Evolutionary conservation across 805 yeast genomes (phyloP), one percentile per base, ranked within the genome.

Genomic region (Brettanomyces naardenensis): DNA sequence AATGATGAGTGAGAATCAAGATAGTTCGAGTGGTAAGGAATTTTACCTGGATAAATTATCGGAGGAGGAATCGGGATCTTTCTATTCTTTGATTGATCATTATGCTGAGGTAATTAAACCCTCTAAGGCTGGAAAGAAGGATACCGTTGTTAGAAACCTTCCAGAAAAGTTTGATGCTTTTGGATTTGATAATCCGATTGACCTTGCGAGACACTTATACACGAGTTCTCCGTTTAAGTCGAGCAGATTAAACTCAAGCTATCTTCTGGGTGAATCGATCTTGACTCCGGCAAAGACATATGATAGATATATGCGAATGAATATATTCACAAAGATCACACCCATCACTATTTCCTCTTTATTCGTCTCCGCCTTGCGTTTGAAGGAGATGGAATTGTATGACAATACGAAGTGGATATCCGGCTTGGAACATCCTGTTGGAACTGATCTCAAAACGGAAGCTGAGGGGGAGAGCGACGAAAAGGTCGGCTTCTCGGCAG

Each of bases 291-390:
- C 45, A 5, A 40, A 41, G 2, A 51, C 66, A 1, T 60, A 49
- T 41, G 36, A 43, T 1, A 47, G 58, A 19, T 67, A 61, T 41
- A 28, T 38, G 5, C 26, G 40, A 3, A 39, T 50, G 23, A 38
- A 53, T 3, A 27, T 37, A 3, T 33, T 28, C 40, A 49, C 38
- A 9, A 47, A 40, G 35, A 36, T 33, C 39, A 56, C 44, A 23
- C 51, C 44, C 42, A 46, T 36, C n/a, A 57, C 64, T 1, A 42
- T 73, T 2, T 41, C 59, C 3, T 70, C 78, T 0, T 56, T 81
- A 19, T 62, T 81, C 22, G 52, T 62, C 1, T 77, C 81, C 0
- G 66, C 80, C 5, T 51, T 60, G 44, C 49, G 53, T 27, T 39
- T 54, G 28, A 39, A 44, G 28, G 55, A 50, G 37, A 36, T 31